phyloP scores from a whole-genome alignment of 225 moss, liverwort and hornwort species.

The Marchantia paleacea region DNA sequence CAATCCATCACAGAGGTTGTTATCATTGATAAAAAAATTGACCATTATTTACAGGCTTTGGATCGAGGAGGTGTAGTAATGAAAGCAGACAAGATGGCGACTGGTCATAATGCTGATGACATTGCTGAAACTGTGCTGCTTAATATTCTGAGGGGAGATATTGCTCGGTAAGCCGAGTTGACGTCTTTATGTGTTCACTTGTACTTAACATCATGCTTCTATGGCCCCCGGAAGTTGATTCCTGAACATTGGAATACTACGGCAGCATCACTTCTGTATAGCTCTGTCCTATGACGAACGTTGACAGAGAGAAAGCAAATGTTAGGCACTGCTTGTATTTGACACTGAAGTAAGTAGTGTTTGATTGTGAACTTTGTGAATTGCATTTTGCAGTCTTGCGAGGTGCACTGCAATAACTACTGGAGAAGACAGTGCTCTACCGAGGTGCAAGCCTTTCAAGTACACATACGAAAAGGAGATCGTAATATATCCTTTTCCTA shows the following conservation, averaged over 20 bases:
- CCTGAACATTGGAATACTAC: background rate
- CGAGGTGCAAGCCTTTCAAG: slow-evolving; percentile 98
- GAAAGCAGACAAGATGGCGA: slow-evolving; percentile 98
- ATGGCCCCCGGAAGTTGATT: background rate
- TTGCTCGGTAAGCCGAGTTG: slow-evolving; percentile 62
- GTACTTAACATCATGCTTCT: background rate
- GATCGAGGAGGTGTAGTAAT: slow-evolving; percentile 97
- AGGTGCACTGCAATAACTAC: slow-evolving; percentile 92
- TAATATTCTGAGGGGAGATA: slow-evolving; percentile 93
- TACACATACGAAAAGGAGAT: slow-evolving; percentile 99
- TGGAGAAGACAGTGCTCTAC: slow-evolving; percentile 96
- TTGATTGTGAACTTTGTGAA: background rate
- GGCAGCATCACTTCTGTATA: background rate
- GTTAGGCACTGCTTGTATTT: background rate
- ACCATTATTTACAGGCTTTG: slow-evolving; percentile 57
- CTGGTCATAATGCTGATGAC: slow-evolving; percentile 98
- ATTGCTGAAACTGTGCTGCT: slow-evolving; percentile 95
- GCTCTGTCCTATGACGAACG: background rate
- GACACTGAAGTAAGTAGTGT: background rate
- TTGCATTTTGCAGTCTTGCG: slow-evolving; percentile 58
- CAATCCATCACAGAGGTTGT: too few species aligned
- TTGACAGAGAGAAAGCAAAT: background rate
- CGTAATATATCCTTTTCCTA: slow-evolving; percentile 73
- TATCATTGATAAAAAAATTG: background rate
- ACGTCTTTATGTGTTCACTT: background rate